These are phyloP conservation scores for Stemphylium lycopersici DNA, from an alignment of 2,329 filamentous ascomycete species.

Conservation along the genomic window DNA sequence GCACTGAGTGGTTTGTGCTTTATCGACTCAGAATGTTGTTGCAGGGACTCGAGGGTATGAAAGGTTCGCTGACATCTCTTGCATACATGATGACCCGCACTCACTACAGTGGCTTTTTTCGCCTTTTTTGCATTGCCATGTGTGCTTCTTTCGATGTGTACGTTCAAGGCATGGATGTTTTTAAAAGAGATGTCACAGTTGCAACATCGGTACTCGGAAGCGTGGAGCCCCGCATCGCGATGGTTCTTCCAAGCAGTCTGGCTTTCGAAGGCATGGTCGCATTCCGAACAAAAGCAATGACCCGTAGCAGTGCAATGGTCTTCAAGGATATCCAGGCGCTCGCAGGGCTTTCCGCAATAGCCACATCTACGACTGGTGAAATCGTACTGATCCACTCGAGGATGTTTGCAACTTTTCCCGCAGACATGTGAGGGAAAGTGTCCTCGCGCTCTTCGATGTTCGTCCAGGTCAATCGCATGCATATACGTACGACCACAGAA, in stretches of 20 bases:
- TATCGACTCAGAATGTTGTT: slow-evolving; percentile 9
- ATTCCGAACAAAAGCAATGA: slow-evolving; percentile 18
- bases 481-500: slow-evolving; percentile 13
- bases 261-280: slow-evolving; percentile 15
- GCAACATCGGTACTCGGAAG: slow-evolving; percentile 17
- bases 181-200: slow-evolving; percentile 20
- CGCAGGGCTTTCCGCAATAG: slow-evolving; percentile 14
- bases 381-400: slow-evolving; percentile 4
- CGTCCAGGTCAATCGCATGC: slow-evolving; percentile 12
- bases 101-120: background rate
- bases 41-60: slow-evolving; percentile 3
- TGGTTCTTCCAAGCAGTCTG: slow-evolving; percentile 2
- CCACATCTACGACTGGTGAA: slow-evolving; percentile 5
- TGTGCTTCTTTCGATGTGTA: slow-evolving; percentile 10
- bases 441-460: slow-evolving; percentile 17
- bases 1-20: slow-evolving; percentile 16
- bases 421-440: slow-evolving; percentile 17
- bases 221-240: slow-evolving; percentile 6
- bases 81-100: slow-evolving; percentile 1
- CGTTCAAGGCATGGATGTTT: slow-evolving; percentile 13
- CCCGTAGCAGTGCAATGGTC: slow-evolving; percentile 13
- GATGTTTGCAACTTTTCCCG: slow-evolving; percentile 7
- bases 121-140: background rate
- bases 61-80: slow-evolving; percentile 11
- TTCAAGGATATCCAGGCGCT: slow-evolving; percentile 14